phyloP scores from a whole-genome alignment of 2,329 filamentous ascomycete species.

The Phialophora tarda region DNA sequence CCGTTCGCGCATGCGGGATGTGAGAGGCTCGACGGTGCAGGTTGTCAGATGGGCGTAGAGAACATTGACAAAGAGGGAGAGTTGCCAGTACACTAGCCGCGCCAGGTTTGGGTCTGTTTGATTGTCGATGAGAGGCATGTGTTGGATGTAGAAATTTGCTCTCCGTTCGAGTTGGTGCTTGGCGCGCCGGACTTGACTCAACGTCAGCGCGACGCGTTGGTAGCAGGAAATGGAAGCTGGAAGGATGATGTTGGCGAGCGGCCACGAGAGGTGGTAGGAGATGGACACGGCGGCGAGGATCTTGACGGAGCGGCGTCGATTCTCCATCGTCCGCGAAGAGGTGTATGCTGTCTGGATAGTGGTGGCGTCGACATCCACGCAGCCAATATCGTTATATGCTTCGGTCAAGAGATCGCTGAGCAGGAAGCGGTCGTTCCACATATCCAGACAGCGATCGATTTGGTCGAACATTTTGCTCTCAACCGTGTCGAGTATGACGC shows the following conservation, averaged over 20 bases:
- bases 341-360: constrained; percentile 59
- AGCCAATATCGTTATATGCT: constrained; percentile 62
- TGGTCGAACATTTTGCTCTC: constrained; percentile 74
- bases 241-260: constrained; percentile 73
- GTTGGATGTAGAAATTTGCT: constrained; percentile 46
- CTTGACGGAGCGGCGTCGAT: constrained; percentile 64
- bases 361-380: constrained; percentile 67
- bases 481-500: constrained; percentile 69
- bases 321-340: constrained; percentile 52
- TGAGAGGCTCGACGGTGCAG: constrained; percentile 70
- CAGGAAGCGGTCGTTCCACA: constrained; percentile 81
- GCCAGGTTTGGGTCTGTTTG: constrained; percentile 26
- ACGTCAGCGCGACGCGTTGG: constrained; percentile 73
- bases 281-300: constrained; percentile 68
- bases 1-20: constrained; percentile 60
- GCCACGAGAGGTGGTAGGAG: constrained; percentile 70
- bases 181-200: constrained; percentile 78
- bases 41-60: constrained; percentile 77
- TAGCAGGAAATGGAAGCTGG: constrained; percentile 69
- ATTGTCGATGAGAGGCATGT: constrained; percentile 41
- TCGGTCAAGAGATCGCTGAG: constrained; percentile 78
- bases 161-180: constrained; percentile 67
- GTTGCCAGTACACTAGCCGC: constrained; percentile 64
- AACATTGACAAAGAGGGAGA: constrained; percentile 78
- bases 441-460: constrained; percentile 64